Evolutionary conservation across 2,329 filamentous ascomycete species (phyloP).

Genomic region (Drechslerella stenobrocha): DNA sequence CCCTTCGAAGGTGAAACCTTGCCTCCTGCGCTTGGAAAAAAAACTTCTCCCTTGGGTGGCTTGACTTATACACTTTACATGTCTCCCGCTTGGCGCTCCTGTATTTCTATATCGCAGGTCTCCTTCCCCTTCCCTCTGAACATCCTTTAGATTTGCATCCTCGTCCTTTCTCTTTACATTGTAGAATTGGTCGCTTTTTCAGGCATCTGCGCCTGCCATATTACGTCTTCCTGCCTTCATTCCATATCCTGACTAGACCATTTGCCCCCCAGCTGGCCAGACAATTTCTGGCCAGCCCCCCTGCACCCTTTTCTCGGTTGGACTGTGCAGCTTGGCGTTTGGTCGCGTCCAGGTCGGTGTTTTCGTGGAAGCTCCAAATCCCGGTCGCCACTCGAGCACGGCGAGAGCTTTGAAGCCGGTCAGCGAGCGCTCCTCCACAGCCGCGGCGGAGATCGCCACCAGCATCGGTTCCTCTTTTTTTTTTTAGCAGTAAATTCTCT

Average conservation of each 20-base stretch:
- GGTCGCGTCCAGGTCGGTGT: slow-evolving; percentile 15
- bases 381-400: not conserved
- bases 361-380: slow-evolving; percentile 1
- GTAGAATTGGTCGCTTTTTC: slow-evolving; percentile 35
- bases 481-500: slow-evolving; percentile 25
- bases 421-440: not conserved
- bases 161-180: slow-evolving; percentile 20
- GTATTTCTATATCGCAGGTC: slow-evolving; percentile 25
- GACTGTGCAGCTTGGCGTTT: slow-evolving; percentile 20
- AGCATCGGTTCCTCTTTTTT: not conserved
- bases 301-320: slow-evolving; percentile 33
- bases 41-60: slow-evolving; percentile 25
- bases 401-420: not conserved
- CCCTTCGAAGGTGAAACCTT: slow-evolving; percentile 32
- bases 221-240: slow-evolving; percentile 40
- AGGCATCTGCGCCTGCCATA: slow-evolving; percentile 26
- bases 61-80: slow-evolving; percentile 5
- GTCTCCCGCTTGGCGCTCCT: slow-evolving; percentile 32
- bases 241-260: slow-evolving; percentile 7
- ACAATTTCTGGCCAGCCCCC: slow-evolving; percentile 33
- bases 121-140: slow-evolving; percentile 22
- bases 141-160: slow-evolving; percentile 11
- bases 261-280: slow-evolving; percentile 48
- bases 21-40: slow-evolving; percentile 30
- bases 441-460: slow-evolving; percentile 14